Conservation (phyloP, 768 basidiomycete genomes). For the Pleurotus cornucopiae region DNA sequence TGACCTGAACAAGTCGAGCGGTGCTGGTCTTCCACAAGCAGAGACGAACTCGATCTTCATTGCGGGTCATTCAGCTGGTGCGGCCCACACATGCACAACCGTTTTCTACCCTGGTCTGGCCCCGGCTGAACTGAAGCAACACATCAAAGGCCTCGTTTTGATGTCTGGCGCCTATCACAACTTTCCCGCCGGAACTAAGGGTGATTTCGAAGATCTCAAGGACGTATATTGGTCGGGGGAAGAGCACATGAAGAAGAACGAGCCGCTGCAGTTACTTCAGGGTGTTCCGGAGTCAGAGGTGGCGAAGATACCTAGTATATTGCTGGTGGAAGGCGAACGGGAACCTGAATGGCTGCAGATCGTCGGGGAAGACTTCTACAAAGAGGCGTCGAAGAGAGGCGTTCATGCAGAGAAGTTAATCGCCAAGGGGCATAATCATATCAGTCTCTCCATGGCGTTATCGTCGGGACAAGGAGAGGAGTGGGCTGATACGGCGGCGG, state of each 20-base stretch:
- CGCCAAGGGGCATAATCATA: slow-evolving; percentile 56
- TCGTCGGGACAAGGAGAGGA: slow-evolving; percentile 55
- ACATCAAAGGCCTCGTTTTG: slow-evolving; percentile 42
- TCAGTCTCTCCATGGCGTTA: slow-evolving; percentile 49
- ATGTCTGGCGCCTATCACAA: slow-evolving; percentile 41
- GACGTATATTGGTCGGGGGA: slow-evolving; percentile 34
- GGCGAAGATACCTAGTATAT: slow-evolving; percentile 37
- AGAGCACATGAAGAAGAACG: slow-evolving; percentile 30
- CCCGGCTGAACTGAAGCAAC: slow-evolving; percentile 23
- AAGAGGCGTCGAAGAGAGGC: slow-evolving; percentile 31
- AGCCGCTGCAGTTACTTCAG: slow-evolving; percentile 37
- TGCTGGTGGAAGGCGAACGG: slow-evolving; percentile 46
- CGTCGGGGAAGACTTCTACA: slow-evolving; percentile 31
- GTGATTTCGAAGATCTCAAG: slow-evolving; percentile 24
- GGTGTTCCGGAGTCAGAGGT: slow-evolving; percentile 29
- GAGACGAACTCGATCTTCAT: slow-evolving; percentile 42
- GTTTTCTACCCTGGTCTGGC: slow-evolving; percentile 34
- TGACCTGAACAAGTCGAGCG: slow-evolving; percentile 19
- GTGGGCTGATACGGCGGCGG: slow-evolving; percentile 49
- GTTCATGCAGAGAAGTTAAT: slow-evolving; percentile 29
- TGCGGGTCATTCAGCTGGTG: slow-evolving; percentile 63
- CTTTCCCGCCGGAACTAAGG: slow-evolving; percentile 17
- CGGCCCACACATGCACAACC: slow-evolving; percentile 42
- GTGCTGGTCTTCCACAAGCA: slow-evolving; percentile 19
- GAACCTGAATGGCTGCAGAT: slow-evolving; percentile 46